Conservation (phyloP, 176 grass and related monocot genomes). For the Aegilops sharonensis region DNA sequence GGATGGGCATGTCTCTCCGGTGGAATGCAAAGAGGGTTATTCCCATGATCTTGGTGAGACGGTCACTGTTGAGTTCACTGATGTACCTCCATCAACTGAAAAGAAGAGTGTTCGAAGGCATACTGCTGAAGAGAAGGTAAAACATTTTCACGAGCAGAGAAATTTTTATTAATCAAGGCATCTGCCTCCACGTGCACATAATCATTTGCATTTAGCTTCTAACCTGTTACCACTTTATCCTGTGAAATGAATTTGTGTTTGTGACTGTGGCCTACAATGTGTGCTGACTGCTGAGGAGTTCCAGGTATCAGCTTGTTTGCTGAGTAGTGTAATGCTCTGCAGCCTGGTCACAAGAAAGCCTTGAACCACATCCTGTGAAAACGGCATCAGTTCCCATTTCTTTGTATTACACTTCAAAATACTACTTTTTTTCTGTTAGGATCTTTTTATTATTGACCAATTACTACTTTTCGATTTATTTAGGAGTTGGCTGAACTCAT, state of each 20-base stretch:
- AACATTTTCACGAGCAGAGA: not conserved
- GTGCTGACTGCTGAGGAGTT: conserved; percentile 12
- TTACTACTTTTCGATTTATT: conserved; percentile 22
- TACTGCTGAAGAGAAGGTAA: conserved; percentile 82
- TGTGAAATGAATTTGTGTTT: conserved; percentile 10
- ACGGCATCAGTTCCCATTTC: not conserved
- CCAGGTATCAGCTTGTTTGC: not conserved
- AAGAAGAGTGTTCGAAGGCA: conserved; percentile 62
- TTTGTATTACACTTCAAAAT: conserved; percentile 7
- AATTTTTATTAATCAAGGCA: not conserved
- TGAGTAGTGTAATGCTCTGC: not conserved
- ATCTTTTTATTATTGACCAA: not conserved
- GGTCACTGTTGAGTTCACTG: conserved; percentile 81
- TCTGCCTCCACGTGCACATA: not conserved
- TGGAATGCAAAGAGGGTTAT: conserved; percentile 39
- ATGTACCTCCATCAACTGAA: conserved; percentile 51
- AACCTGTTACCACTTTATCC: not conserved
- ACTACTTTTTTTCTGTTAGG: not conserved
- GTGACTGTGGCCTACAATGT: not conserved
- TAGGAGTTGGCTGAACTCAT: conserved; percentile 88
- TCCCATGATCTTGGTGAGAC: conserved; percentile 57
- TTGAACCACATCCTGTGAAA: not conserved
- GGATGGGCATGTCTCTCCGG: conserved; percentile 60
- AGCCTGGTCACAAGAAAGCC: not conserved
- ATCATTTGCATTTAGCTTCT: not conserved